Conservation (phyloP, 768 basidiomycete genomes). For the Mycena haematopus region DNA sequence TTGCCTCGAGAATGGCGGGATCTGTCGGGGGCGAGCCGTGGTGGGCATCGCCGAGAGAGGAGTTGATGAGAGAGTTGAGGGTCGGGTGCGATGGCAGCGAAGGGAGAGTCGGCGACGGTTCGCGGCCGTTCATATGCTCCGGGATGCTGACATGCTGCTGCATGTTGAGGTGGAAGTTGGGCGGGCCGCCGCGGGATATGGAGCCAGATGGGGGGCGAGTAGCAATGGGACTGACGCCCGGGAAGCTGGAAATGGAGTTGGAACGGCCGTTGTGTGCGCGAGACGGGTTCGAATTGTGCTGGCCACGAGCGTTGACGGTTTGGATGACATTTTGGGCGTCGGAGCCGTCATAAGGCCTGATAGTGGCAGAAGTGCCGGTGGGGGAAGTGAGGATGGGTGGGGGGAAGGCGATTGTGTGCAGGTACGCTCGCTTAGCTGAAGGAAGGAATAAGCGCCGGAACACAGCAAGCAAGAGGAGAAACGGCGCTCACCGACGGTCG, state of each 20-base stretch:
- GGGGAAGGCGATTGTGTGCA: slow-evolving; percentile 85
- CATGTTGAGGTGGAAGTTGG: slow-evolving; percentile 45
- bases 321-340: slow-evolving; percentile 90
- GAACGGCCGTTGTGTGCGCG: slow-evolving; percentile 77
- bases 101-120: slow-evolving; percentile 85
- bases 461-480: slow-evolving; percentile 12
- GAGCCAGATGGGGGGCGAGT: slow-evolving; percentile 38
- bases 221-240: slow-evolving; percentile 52
- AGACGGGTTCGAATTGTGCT: slow-evolving; percentile 65
- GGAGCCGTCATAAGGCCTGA: slow-evolving; percentile 93
- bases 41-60: slow-evolving; percentile 61
- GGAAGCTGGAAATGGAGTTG: slow-evolving; percentile 68
- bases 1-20: slow-evolving; percentile 71
- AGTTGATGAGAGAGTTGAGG: slow-evolving; percentile 83
- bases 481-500: slow-evolving; percentile 77
- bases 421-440: slow-evolving; percentile 95
- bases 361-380: slow-evolving; percentile 60
- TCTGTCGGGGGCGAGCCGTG: slow-evolving; percentile 54
- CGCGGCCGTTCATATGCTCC: slow-evolving; percentile 57
- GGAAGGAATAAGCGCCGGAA: slow-evolving; percentile 7
- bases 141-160: slow-evolving; percentile 46
- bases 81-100: slow-evolving; percentile 84
- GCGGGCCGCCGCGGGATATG: slow-evolving; percentile 41
- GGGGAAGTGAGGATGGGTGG: slow-evolving; percentile 71
- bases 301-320: slow-evolving; percentile 77